phyloP scores from a whole-genome alignment of 352 stramenopile genomes.

The Thalassiosira mediterranea region DNA sequence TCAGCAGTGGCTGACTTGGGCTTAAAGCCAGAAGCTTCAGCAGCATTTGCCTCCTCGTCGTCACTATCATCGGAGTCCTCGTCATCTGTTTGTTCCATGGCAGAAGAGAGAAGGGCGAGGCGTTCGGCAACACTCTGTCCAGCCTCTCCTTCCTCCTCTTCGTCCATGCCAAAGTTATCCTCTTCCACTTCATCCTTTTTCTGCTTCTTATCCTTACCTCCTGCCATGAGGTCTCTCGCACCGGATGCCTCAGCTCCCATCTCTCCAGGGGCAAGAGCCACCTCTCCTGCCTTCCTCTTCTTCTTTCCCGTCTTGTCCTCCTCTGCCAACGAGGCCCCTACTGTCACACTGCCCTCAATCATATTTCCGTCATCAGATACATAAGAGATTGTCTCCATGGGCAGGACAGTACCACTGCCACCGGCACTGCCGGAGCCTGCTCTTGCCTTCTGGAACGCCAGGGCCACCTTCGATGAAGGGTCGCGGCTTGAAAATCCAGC shows the following conservation, averaged over 20 bases:
- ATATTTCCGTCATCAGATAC: background rate
- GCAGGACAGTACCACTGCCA: constrained; percentile 22
- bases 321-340: constrained; percentile 6
- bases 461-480: too few species aligned
- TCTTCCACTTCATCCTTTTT: constrained; percentile 21
- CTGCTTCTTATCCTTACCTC: constrained; percentile 12
- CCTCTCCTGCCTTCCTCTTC: background rate
- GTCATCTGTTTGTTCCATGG: constrained; percentile 60
- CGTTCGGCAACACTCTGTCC: constrained; percentile 70
- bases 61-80: constrained; percentile 51
- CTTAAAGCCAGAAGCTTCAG: constrained; percentile 46
- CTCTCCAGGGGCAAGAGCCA: constrained; percentile 44
- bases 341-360: constrained; percentile 15
- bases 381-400: constrained; percentile 37
- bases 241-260: constrained; percentile 37
- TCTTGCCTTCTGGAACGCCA: too few species aligned
- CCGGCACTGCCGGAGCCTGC: constrained; percentile 3
- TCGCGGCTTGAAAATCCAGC: too few species aligned
- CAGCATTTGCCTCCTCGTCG: constrained; percentile 16
- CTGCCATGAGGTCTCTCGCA: constrained; percentile 37
- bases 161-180: constrained; percentile 38
- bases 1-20: constrained; percentile 73
- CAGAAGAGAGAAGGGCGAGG: constrained; percentile 63
- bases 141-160: constrained; percentile 51
- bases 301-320: constrained; percentile 22